These are phyloP conservation scores for Floccularia luteovirens DNA, from an alignment of 768 basidiomycete genomes.

Conservation along the genomic window DNA sequence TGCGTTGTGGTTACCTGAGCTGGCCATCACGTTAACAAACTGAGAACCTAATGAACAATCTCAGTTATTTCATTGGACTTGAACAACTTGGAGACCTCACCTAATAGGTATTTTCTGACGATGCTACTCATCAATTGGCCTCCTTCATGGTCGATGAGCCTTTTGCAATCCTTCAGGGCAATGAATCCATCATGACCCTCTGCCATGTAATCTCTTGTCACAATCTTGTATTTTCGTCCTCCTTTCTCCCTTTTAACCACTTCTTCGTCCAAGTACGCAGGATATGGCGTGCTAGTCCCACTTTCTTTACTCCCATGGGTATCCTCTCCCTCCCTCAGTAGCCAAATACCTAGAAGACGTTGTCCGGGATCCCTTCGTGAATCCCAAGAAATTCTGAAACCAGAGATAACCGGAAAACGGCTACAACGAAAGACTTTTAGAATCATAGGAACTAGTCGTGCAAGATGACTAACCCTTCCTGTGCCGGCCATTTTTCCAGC, in stretches of 20 bases:
- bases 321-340: slow-evolving; percentile 22
- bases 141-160: slow-evolving; percentile 77
- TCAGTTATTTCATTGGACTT: background rate
- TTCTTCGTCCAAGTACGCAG: slow-evolving; percentile 39
- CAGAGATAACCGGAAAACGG: slow-evolving; percentile 84
- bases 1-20: slow-evolving; percentile 20
- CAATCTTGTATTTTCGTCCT: slow-evolving; percentile 64
- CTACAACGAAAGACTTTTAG: slow-evolving; percentile 26
- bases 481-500: slow-evolving; percentile 76
- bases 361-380: slow-evolving; percentile 63
- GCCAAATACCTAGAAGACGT: slow-evolving; percentile 69
- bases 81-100: slow-evolving; percentile 23
- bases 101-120: slow-evolving; percentile 79
- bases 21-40: slow-evolving; percentile 62
- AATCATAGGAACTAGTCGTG: background rate
- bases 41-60: slow-evolving; percentile 45
- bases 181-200: slow-evolving; percentile 79
- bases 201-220: slow-evolving; percentile 85
- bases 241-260: slow-evolving; percentile 43
- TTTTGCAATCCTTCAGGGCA: slow-evolving; percentile 54
- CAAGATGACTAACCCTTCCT: slow-evolving; percentile 65
- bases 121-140: slow-evolving; percentile 74
- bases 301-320: slow-evolving; percentile 12
- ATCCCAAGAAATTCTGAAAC: slow-evolving; percentile 83
- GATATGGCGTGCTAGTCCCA: slow-evolving; percentile 18